phyloP scores from a whole-genome alignment of 73 alveolate genomes.

The Durusdinium trenchii region DNA sequence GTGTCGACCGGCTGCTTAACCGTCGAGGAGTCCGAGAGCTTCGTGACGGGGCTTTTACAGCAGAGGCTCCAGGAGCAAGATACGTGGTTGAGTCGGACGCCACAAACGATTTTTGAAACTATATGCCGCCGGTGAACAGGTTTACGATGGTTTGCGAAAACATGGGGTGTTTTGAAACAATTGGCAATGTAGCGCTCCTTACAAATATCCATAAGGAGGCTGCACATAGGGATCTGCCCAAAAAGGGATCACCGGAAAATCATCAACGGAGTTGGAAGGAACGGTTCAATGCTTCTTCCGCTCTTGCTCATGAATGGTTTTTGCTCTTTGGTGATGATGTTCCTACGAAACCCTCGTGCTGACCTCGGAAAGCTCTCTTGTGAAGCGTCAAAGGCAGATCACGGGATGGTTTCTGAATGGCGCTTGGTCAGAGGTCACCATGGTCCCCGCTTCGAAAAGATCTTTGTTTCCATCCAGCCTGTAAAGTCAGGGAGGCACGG shows the following conservation, averaged over 20 bases:
- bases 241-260: not conserved
- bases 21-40: constrained; percentile 40
- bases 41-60: constrained; percentile 49
- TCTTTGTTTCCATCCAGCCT: constrained; percentile 35
- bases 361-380: not conserved
- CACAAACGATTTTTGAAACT: no score
- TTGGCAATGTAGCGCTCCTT: no score
- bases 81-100: not conserved
- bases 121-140: no score
- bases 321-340: not conserved
- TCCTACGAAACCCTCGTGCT: not conserved
- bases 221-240: no score
- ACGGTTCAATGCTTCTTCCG: constrained; percentile 33
- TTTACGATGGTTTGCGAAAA: no score
- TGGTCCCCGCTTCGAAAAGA: constrained; percentile 43
- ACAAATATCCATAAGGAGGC: no score
- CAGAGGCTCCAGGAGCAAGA: not conserved
- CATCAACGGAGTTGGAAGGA: not conserved
- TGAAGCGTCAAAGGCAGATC: not conserved
- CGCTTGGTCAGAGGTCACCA: not conserved
- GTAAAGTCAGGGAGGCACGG: constrained; percentile 37
- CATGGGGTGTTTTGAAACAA: no score
- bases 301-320: constrained; percentile 35
- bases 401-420: not conserved
- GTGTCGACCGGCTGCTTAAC: not conserved